phyloP scores from a whole-genome alignment of 2,329 filamentous ascomycete species.

The Botrytis paeoniae region DNA sequence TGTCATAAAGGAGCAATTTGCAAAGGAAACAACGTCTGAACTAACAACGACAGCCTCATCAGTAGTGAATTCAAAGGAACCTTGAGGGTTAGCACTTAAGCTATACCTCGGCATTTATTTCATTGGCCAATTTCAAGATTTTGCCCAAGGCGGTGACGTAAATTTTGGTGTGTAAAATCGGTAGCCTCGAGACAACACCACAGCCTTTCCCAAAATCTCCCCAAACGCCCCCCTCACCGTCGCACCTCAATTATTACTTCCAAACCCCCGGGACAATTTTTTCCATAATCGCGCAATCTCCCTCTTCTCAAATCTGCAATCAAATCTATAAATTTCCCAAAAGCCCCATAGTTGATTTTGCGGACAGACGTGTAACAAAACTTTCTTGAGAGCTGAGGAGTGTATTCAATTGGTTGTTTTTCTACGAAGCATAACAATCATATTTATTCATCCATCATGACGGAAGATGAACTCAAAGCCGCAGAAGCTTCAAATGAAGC shows the following conservation, averaged over 20 bases:
- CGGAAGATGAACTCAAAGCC: not conserved
- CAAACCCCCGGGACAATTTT: not conserved
- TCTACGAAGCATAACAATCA: not conserved
- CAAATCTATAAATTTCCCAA: not conserved
- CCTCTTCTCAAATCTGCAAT: not conserved
- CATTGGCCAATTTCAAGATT: not conserved
- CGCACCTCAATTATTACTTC: not conserved
- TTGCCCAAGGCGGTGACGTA: not conserved
- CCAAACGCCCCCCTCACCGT: not conserved
- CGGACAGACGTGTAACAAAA: not conserved
- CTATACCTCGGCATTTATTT: not conserved
- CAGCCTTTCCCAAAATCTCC: not conserved
- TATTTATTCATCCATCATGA: not conserved
- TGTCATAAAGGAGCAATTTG: not conserved
- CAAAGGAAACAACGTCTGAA: not conserved
- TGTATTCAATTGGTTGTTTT: not conserved
- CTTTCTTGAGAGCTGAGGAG: not conserved
- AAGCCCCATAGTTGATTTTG: not conserved
- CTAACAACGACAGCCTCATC: not conserved
- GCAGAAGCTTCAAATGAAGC: not conserved
- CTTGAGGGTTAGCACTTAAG: not conserved
- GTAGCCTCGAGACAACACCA: not conserved
- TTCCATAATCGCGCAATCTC: not conserved
- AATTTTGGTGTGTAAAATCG: not conserved
- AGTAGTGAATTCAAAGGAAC: not conserved